Base-by-base conservation (phyloP, 208 protist genomes). In the Leptomonas seymouri region DNA sequence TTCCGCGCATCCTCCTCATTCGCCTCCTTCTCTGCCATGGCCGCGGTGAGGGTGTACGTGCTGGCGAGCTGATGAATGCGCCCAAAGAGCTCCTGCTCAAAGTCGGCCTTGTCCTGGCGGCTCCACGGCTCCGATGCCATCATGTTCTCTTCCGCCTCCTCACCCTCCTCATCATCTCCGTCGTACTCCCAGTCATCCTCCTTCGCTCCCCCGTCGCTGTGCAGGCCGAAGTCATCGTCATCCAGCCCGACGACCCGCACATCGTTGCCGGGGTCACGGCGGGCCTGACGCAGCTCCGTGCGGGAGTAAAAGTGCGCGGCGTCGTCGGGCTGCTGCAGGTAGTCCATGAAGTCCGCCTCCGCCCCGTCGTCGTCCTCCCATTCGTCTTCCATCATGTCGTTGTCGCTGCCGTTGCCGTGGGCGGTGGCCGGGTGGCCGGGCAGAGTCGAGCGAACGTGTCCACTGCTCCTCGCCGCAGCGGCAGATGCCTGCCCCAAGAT, bases 281-380 rank as follows among this genome's bases (percentile, higher is more conserved):
- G 80, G 9, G 67, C 78, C 36, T 85, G 73, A 8, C 78, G 80
- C 41, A 87, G 67, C 50, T 89, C 82, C 18, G 77, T 60, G 15
- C 82, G 75, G 2, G 74, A 87, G 71, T 74, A 79, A 61, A 85
- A 84, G 45, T 84, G 82, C 21, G 67, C 56, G 0, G 84, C 83
- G 45, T 64, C 64, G 74, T 94, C 89, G 27, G 85, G 67, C 69
- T 90, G 81, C 58, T 94, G 82, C 50, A 94, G 85, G 54, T 91
- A 94, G 18, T 71, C 81, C 89, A 94, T 93, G n/a, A 94, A 74
- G 41, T 88, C 84, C 12, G 60, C 83, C 59, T 91, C 84, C 59
- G 80, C 80, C 44, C 72, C 58, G 34, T 73, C 72, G 15, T 80
- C 76, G 21, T 76, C 74, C 28, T 84, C 73, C 80, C 81, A 86